phyloP scores from a whole-genome alignment of 2,329 filamentous ascomycete genomes.

The Verticillium nubilum region DNA sequence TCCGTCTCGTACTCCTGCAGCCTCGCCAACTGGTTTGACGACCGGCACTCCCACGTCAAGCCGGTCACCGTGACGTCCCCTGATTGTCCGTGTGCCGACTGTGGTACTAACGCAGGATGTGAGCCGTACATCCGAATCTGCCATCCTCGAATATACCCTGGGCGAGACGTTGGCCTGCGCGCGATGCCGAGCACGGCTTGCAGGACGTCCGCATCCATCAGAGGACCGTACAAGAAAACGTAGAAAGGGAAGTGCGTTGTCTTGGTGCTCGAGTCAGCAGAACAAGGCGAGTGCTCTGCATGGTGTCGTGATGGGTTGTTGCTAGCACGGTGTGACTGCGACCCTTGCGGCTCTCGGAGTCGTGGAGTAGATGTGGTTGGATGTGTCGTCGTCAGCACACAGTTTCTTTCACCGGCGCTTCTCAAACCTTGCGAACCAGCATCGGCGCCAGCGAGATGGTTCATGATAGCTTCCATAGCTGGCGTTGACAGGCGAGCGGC shows the following conservation, averaged over 20 bases:
- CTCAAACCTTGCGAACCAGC: background rate
- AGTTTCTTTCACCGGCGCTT: background rate
- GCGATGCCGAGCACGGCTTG: background rate
- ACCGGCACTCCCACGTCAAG: background rate
- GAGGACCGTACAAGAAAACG: background rate
- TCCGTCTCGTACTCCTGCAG: background rate
- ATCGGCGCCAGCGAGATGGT: background rate
- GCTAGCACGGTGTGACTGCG: background rate
- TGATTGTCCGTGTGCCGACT: background rate
- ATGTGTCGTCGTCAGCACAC: background rate
- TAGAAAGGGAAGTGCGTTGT: background rate
- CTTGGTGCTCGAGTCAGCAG: background rate
- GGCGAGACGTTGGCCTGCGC: background rate
- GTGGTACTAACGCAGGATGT: background rate
- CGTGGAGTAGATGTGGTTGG: background rate
- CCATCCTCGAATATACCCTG: background rate
- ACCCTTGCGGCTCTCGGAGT: background rate
- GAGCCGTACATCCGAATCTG: background rate
- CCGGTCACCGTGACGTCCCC: background rate
- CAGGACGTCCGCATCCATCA: background rate
- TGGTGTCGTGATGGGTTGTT: background rate
- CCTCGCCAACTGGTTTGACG: background rate
- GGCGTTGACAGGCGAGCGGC: background rate
- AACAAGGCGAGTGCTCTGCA: background rate
- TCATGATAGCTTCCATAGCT: background rate